Percentiles rank a stretch among this genome's conserved stretches.
These are phyloP conservation scores for Suillus ampliporus DNA, from an alignment of 768 basidiomycete genomes.

Conservation along the genomic window DNA sequence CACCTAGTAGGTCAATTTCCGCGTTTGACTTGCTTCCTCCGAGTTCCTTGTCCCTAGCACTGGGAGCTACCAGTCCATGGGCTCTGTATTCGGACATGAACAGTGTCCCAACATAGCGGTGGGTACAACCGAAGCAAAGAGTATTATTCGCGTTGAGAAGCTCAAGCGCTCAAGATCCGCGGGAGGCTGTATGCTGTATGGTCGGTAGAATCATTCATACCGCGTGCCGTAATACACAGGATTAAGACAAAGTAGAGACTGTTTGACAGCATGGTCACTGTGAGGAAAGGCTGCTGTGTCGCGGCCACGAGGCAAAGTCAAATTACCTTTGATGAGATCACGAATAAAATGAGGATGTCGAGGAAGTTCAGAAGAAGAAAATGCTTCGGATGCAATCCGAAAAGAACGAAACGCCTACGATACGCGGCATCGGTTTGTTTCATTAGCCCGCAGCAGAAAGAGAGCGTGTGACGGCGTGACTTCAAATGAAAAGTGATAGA, in stretches of 20 bases:
- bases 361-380: too few relatives aligned
- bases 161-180: background rate
- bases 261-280: background rate
- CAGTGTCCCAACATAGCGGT: background rate
- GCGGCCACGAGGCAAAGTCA: background rate
- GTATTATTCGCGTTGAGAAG: background rate
- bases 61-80: background rate
- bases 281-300: background rate
- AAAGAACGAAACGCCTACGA: background rate
- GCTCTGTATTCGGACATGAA: background rate
- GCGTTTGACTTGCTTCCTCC: background rate
- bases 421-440: background rate
- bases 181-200: background rate
- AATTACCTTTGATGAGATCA: background rate
- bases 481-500: constrained; percentile 4
- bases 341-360: background rate
- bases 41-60: background rate
- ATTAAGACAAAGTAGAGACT: background rate
- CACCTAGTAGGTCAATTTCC: background rate
- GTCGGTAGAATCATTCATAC: background rate
- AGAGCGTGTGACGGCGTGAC: constrained; percentile 28
- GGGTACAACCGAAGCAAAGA: background rate
- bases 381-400: background rate
- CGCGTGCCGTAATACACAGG: background rate
- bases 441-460: background rate